Percentiles rank a stretch among this genome's conserved stretches.
Conservation (phyloP, 228 moss, liverwort and hornwort genomes). For the Sphagnum fallax region DNA sequence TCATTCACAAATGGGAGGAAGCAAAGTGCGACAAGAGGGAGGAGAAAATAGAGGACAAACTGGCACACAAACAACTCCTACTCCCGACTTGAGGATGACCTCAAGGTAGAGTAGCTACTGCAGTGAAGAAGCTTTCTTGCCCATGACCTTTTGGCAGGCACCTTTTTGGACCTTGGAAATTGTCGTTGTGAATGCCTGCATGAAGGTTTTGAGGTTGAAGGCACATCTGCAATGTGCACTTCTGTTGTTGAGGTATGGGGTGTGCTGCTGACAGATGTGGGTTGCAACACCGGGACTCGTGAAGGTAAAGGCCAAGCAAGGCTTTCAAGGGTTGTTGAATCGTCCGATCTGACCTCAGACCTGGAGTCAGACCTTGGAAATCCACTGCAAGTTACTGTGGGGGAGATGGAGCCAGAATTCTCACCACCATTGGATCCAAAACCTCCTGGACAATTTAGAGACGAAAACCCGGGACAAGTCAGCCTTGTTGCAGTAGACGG, state of each 20-base stretch:
- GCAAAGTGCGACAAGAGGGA: too few species aligned
- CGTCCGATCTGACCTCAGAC: constrained; percentile 45
- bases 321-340: constrained; percentile 38
- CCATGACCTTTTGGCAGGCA: constrained; percentile 17
- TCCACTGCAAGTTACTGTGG: constrained; percentile 41
- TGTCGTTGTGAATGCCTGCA: constrained; percentile 15
- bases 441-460: constrained; percentile 65
- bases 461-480: constrained; percentile 76
- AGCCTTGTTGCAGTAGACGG: constrained; percentile 61
- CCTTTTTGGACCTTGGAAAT: constrained; percentile 17
- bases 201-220: constrained; percentile 34
- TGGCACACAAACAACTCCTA: too few species aligned
- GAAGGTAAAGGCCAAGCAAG: constrained; percentile 47
- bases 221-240: constrained; percentile 11
- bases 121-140: constrained; percentile 37
- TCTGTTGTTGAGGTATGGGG: constrained; percentile 9
- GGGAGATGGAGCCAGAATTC: constrained; percentile 42
- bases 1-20: too few species aligned
- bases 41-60: too few species aligned
- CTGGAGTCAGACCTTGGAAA: constrained; percentile 54
- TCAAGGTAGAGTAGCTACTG: constrained; percentile 40
- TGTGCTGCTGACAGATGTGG: constrained; percentile 12
- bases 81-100: constrained; percentile 3
- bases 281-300: constrained; percentile 21
- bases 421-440: constrained; percentile 32